Evolutionary conservation across 2,329 filamentous ascomycete genomes (phyloP).

Genomic region (Pseudofabraea citricarpa): DNA sequence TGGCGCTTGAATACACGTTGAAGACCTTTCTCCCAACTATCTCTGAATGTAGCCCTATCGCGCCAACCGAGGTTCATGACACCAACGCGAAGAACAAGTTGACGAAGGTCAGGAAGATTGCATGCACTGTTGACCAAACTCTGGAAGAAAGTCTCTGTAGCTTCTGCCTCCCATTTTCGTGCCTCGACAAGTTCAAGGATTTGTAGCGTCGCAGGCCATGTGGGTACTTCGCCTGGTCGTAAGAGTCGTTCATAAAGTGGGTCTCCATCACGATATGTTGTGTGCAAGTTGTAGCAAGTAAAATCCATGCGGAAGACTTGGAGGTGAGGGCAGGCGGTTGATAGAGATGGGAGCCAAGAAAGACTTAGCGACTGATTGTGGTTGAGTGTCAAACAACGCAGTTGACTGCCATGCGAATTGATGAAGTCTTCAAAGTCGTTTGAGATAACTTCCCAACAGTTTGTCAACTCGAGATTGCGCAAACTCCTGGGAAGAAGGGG

Average conservation of each 20-base stretch:
- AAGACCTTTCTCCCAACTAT: slow-evolving; percentile 70
- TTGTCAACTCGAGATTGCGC: slow-evolving; percentile 65
- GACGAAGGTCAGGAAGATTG: slow-evolving; percentile 61
- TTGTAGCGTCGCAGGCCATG: slow-evolving; percentile 71
- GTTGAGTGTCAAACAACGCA: slow-evolving; percentile 64
- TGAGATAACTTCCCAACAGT: slow-evolving; percentile 72
- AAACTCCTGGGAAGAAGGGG: slow-evolving; percentile 62
- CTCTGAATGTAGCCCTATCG: slow-evolving; percentile 72
- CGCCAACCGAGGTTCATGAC: slow-evolving; percentile 81
- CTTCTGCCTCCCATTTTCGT: slow-evolving; percentile 65
- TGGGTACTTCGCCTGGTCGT: slow-evolving; percentile 59
- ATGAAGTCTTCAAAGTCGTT: slow-evolving; percentile 63
- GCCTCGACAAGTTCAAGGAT: slow-evolving; percentile 72
- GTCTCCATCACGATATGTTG: slow-evolving; percentile 64
- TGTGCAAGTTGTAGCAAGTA: slow-evolving; percentile 68
- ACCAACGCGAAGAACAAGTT: slow-evolving; percentile 62
- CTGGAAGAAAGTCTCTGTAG: slow-evolving; percentile 72
- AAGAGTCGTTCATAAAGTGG: slow-evolving; percentile 70
- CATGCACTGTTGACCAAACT: slow-evolving; percentile 71
- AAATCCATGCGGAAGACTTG: slow-evolving; percentile 71
- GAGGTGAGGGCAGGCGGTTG: slow-evolving; percentile 63
- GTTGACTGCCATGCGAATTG: slow-evolving; percentile 56
- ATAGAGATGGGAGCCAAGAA: slow-evolving; percentile 65
- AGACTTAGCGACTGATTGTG: slow-evolving; percentile 78
- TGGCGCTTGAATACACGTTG: slow-evolving; percentile 59